phyloP scores from a whole-genome alignment of 2,329 filamentous ascomycete genomes.

The Talaromyces sp. region DNA sequence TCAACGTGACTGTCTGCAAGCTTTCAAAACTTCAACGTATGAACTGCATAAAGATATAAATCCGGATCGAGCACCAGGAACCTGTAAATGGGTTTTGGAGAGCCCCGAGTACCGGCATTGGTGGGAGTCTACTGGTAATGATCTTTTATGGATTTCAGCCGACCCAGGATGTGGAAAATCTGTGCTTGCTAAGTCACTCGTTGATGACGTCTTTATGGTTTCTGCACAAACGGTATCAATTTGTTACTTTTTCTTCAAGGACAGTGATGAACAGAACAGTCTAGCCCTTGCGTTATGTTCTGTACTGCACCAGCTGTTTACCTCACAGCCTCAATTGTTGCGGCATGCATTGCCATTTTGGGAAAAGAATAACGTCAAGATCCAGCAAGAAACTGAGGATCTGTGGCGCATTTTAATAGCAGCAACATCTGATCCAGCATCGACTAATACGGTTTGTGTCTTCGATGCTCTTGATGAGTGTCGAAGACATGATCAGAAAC shows the following conservation, averaged over 20 bases:
- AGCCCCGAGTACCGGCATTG: constrained; percentile 15
- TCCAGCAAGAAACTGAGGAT: constrained; percentile 12
- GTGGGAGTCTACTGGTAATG: constrained; percentile 13
- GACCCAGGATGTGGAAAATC: constrained; percentile 44
- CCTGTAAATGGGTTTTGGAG: constrained; percentile 18
- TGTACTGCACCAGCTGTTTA: constrained; percentile 36
- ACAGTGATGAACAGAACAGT: constrained; percentile 33
- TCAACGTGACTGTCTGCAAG: neutral
- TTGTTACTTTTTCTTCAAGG: constrained; percentile 45
- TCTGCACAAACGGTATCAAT: constrained; percentile 12
- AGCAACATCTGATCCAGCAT: constrained; percentile 5
- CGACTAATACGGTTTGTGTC: constrained; percentile 27
- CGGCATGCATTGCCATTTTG: neutral
- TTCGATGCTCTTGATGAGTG: constrained; percentile 43
- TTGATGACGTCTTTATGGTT: constrained; percentile 19
- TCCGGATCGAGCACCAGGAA: constrained; percentile 9
- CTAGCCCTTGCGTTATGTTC: constrained; percentile 25
- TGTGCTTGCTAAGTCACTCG: constrained; percentile 33
- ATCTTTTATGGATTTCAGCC: constrained; percentile 35
- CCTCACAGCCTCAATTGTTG: neutral
- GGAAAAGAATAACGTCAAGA: neutral
- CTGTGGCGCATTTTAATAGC: constrained; percentile 28
- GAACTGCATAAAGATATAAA: constrained; percentile 15
- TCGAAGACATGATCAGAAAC: constrained; percentile 11
- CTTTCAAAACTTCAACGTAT: constrained; percentile 14